A percentile compares a stretch with the other conserved stretches of the same genome.
Evolutionary conservation across 805 yeast genomes (phyloP).

Genomic region (Cyberlindnera samutprakarnensis): DNA sequence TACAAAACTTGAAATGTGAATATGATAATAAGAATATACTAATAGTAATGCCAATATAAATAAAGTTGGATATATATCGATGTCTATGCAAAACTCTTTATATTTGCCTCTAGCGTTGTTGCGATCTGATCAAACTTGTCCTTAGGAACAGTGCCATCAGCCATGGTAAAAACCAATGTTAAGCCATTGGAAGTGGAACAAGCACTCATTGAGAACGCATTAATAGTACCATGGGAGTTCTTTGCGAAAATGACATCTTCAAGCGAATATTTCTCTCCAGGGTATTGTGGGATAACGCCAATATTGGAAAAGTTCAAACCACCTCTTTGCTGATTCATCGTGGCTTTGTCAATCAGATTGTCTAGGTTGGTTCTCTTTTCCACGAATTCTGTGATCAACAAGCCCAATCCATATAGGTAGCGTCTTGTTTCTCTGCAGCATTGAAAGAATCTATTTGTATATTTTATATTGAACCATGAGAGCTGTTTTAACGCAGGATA

Average conservation of each 20-base stretch:
- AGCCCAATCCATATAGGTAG: constrained; percentile 14
- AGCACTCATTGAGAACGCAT: constrained; percentile 7
- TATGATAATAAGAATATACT: not conserved
- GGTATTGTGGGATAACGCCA: constrained; percentile 6
- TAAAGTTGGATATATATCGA: not conserved
- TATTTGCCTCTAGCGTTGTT: constrained; percentile 5
- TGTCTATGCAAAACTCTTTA: not conserved
- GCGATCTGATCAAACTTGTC: constrained; percentile 8
- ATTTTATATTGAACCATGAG: constrained; percentile 3
- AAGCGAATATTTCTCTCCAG: constrained; percentile 2
- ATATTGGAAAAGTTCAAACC: constrained; percentile 17
- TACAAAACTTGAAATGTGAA: constrained; percentile 31
- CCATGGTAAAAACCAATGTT: constrained; percentile 12
- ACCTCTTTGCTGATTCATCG: constrained; percentile 6
- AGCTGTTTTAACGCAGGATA: constrained; percentile 5
- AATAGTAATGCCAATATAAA: not conserved
- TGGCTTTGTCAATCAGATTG: constrained; percentile 4
- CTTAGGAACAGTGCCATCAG: constrained; percentile 3
- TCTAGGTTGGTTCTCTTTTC: constrained; percentile 10
- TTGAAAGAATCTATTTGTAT: constrained; percentile 8
- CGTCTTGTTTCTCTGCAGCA: constrained; percentile 1
- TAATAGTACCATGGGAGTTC: constrained; percentile 10
- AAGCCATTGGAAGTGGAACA: constrained; percentile 10
- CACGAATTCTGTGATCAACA: constrained; percentile 8
- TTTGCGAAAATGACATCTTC: constrained; percentile 12